Evolutionary conservation across 169 alveolate species (phyloP).

Genomic region (Pseudocohnilembus persalinus): DNA sequence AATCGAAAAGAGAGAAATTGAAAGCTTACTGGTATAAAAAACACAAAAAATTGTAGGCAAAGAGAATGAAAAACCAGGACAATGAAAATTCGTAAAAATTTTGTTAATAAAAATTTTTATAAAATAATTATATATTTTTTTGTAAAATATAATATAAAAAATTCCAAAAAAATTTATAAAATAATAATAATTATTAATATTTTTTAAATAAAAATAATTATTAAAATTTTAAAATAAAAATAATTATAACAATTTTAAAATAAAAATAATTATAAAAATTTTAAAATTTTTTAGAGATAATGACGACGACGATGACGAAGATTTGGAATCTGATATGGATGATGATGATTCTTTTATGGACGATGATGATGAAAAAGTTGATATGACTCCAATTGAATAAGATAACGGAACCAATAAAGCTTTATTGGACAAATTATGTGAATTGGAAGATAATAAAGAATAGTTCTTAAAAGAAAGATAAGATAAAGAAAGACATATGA

Average conservation of each 20-base stretch:
- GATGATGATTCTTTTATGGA: slow-evolving; percentile 59
- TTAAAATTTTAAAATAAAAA: no score
- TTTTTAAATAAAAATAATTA: no score
- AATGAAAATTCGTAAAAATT: slow-evolving; percentile 52
- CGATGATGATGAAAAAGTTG: slow-evolving; percentile 84
- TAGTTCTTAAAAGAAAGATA: slow-evolving; percentile 57
- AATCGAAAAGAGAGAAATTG: slow-evolving; percentile 52
- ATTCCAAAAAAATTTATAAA: no score
- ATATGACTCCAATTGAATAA: slow-evolving; percentile 41
- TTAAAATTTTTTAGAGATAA: slow-evolving; percentile 42
- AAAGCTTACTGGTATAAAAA: slow-evolving; percentile 35
- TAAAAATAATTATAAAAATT: not conserved
- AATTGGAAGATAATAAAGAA: slow-evolving; percentile 38
- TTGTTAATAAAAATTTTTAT: slow-evolving; percentile 47
- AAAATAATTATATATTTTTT: no score
- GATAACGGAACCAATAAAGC: slow-evolving; percentile 35
- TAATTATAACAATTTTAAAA: no score
- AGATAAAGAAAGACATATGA: slow-evolving; percentile 75
- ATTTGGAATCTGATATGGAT: slow-evolving; percentile 55
- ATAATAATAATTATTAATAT: no score
- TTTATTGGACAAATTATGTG: slow-evolving; percentile 45
- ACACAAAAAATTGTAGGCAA: slow-evolving; percentile 30
- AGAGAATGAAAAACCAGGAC: slow-evolving; percentile 47
- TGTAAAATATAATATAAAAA: no score
- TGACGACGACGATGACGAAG: slow-evolving; percentile 72